Percentiles rank a stretch among this genome's conserved stretches.
Evolutionary conservation across 140 eudicot species (phyloP).

Genomic region (Anethum foeniculum): DNA sequence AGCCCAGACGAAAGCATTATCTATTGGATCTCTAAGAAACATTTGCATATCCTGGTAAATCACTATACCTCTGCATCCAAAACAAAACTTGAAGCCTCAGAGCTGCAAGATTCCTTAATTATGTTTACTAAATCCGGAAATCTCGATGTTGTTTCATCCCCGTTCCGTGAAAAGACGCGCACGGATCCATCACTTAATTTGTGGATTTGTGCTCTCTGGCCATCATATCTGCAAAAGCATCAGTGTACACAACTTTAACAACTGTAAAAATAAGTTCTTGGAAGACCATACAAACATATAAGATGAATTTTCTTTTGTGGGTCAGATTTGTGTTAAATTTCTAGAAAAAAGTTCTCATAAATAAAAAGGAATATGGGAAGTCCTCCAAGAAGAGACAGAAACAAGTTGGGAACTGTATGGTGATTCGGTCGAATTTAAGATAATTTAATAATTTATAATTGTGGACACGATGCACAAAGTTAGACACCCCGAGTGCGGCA

Average conservation of each 20-base stretch:
- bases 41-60: slow-evolving; percentile 2
- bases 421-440: neutral
- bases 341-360: neutral
- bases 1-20: neutral
- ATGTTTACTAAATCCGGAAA: slow-evolving; percentile 78
- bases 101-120: slow-evolving; percentile 50
- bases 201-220: slow-evolving; percentile 97
- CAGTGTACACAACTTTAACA: neutral
- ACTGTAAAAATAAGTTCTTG: neutral
- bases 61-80: slow-evolving; percentile 83
- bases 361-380: neutral
- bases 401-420: neutral
- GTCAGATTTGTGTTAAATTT: neutral
- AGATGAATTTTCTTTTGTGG: no score
- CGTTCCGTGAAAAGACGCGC: slow-evolving; percentile 83
- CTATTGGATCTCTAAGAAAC: neutral
- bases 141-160: slow-evolving; percentile 83
- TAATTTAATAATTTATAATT: neutral
- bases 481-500: neutral
- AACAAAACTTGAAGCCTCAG: slow-evolving; percentile 54
- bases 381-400: neutral
- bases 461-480: neutral
- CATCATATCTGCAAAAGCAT: slow-evolving; percentile 66
- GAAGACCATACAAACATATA: neutral
- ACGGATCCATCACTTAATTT: slow-evolving; percentile 68